Base-by-base conservation (phyloP, 495 filamentous ascomycete genomes). In the Aspergillus wentii region DNA sequence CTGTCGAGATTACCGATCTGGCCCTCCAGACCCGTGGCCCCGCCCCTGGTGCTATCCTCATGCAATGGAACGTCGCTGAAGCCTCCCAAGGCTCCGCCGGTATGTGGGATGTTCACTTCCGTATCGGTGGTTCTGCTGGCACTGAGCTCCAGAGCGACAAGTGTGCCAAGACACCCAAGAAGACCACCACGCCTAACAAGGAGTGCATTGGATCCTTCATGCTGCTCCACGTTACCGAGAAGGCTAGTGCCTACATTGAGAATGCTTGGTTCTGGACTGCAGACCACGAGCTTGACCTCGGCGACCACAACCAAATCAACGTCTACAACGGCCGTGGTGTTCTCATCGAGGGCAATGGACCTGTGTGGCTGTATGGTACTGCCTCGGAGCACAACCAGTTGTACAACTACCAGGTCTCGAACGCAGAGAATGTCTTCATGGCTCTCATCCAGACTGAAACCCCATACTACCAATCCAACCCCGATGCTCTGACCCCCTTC, bases 241-340 rank as follows among this genome's bases (percentile, higher is more conserved):
- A 77, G 17, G 86, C 75, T 5, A 81, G 76, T 36, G 75, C 81
- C 11, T 94, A 95, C 59, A 62, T 94, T 32, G 91, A 95, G 66
- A 96, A 97, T 64, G 80, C 77, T 29, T 97, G 91, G 91, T 85
- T 83, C 61, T 97, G 91, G 91, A 88, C 90, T 18, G 79, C 91
- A 2, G 91, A 97, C 60, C 91, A 97, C 68, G 85, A 88, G 43
- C 82, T 97, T 27, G 91, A 95, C 56, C 75, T 79, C 3, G 30
- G 61, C 6, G 82, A 85, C 51, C 78, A 86, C 63, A 77, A 76
- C 42, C 91, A 95, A 62, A 83, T 95, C 61, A 85, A 92, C 61
- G 76, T 97, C 48, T 97, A 82, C 72, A 95, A 86, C 52, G 91
- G 88, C 30, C 85, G 91, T 42, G 91, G 90, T 43, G 72, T 94